Conservation (phyloP, 2,329 filamentous ascomycete species). For the Phyllosticta citribraziliensis region DNA sequence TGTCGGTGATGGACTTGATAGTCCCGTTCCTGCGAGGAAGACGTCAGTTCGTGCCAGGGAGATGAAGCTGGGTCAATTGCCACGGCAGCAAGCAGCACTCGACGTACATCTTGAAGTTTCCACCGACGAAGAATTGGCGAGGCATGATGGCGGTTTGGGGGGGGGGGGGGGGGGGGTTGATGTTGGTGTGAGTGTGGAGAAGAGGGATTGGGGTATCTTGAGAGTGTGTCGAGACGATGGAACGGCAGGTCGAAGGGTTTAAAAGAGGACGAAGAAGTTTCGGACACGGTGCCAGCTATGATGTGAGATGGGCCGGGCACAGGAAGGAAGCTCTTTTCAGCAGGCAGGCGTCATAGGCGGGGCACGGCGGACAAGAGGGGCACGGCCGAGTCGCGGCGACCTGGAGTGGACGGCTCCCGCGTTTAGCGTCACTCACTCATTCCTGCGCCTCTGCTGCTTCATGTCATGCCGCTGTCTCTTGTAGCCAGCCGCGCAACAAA, state of each 20-base stretch:
- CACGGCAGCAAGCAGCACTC: not conserved
- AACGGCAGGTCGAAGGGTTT: not conserved
- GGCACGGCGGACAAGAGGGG: conserved; percentile 7
- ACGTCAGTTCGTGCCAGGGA: not conserved
- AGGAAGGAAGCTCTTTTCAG: not conserved
- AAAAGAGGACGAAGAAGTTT: conserved; percentile 5
- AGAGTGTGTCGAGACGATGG: not conserved
- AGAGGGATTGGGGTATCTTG: not conserved
- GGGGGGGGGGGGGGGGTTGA: too few relatives aligned
- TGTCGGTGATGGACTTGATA: conserved; percentile 77
- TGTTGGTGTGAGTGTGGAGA: not conserved
- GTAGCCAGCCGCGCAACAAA: not conserved
- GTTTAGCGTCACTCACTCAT: not conserved
- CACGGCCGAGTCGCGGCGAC: conserved; percentile 1
- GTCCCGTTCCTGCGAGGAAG: conserved; percentile 71
- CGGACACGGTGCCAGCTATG: conserved; percentile 7
- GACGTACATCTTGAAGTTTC: conserved; percentile 97
- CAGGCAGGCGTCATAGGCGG: conserved; percentile 9
- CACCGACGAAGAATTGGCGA: conserved; percentile 95
- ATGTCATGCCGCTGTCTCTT: not conserved
- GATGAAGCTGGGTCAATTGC: conserved; percentile 6
- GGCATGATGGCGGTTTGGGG: conserved; percentile 55
- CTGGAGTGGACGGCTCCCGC: not conserved
- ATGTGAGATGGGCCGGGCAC: conserved; percentile 9
- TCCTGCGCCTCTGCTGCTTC: not conserved